phyloP scores from a whole-genome alignment of 805 yeast genomes.

The Saccharomycopsis javanensis region DNA sequence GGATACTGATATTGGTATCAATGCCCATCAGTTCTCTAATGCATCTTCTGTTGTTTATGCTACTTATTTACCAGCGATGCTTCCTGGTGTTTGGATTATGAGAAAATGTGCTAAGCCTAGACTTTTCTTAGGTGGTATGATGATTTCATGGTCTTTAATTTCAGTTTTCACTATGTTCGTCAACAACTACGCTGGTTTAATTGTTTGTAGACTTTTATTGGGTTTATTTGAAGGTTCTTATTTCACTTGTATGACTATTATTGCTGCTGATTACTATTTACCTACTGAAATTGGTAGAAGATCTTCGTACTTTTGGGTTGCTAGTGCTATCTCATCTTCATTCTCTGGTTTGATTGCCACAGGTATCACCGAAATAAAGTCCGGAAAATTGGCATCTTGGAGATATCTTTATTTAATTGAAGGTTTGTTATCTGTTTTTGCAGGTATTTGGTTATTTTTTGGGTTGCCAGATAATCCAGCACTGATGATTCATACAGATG shows the following conservation, averaged over 20 bases:
- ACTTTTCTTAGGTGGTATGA: slow-evolving; percentile 26
- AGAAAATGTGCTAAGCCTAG: slow-evolving; percentile 28
- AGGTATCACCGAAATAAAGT: slow-evolving; percentile 35
- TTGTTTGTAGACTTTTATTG: slow-evolving; percentile 39
- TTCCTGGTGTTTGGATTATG: slow-evolving; percentile 30
- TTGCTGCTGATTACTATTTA: slow-evolving; percentile 37
- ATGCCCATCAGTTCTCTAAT: slow-evolving; percentile 43
- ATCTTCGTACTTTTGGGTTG: slow-evolving; percentile 38
- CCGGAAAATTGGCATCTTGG: slow-evolving; percentile 37
- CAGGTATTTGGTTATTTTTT: slow-evolving; percentile 27
- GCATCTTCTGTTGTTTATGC: slow-evolving; percentile 53
- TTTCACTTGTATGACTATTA: slow-evolving; percentile 40
- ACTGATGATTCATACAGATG: slow-evolving; percentile 32
- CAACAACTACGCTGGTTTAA: slow-evolving; percentile 31
- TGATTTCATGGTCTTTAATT: slow-evolving; percentile 31
- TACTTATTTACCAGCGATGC: slow-evolving; percentile 36
- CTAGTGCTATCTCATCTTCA: slow-evolving; percentile 44
- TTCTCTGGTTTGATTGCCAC: slow-evolving; percentile 44
- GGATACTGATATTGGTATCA: slow-evolving; percentile 43
- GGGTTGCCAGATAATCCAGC: slow-evolving; percentile 32
- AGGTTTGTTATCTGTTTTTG: slow-evolving; percentile 34
- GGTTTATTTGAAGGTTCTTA: slow-evolving; percentile 46
- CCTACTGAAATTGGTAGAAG: slow-evolving; percentile 39
- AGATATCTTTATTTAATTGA: slow-evolving; percentile 42
- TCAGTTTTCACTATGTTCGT: slow-evolving; percentile 37